Evolutionary conservation across 2,329 filamentous ascomycete species (phyloP).

Genomic region (Westerdykella sp.): DNA sequence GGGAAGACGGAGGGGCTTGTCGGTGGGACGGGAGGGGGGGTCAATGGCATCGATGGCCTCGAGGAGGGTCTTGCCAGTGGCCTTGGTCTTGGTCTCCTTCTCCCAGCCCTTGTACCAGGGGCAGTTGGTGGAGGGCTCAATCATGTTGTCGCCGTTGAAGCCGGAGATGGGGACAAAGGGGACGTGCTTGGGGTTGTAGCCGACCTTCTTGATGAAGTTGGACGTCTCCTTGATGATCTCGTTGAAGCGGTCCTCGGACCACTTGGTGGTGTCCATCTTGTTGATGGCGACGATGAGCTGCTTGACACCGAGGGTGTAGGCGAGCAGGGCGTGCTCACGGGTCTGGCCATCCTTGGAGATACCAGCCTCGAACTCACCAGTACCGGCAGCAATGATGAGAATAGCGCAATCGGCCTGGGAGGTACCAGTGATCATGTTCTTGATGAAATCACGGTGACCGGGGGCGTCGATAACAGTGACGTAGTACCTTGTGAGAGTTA

Average conservation of each 20-base stretch:
- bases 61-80: slow-evolving; percentile 92
- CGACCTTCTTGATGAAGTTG: slow-evolving; percentile 99
- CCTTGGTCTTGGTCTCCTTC: slow-evolving; percentile 94
- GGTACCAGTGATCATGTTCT: slow-evolving; percentile 99
- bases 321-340: slow-evolving; percentile 99
- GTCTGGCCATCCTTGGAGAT: slow-evolving; percentile 99
- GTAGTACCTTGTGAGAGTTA: slow-evolving; percentile 15
- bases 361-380: slow-evolving; percentile 99
- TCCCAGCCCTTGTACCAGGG: slow-evolving; percentile 99
- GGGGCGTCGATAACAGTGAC: slow-evolving; percentile 64
- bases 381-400: slow-evolving; percentile 99
- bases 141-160: slow-evolving; percentile 99
- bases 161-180: slow-evolving; percentile 99
- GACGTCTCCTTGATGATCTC: slow-evolving; percentile 99
- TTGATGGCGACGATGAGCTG: slow-evolving; percentile 99
- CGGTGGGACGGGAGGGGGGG: slow-evolving; percentile 82
- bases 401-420: slow-evolving; percentile 99
- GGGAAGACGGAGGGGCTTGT: slow-evolving; percentile 99
- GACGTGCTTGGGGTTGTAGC: slow-evolving; percentile 99
- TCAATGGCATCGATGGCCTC: slow-evolving; percentile 98
- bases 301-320: slow-evolving; percentile 99
- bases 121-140: slow-evolving; percentile 81
- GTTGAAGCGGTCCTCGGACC: slow-evolving; percentile 91
- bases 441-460: slow-evolving; percentile 99
- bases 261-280: slow-evolving; percentile 99